Conservation (phyloP, 1,139 yeast species). For the Spathaspora sp. region DNA sequence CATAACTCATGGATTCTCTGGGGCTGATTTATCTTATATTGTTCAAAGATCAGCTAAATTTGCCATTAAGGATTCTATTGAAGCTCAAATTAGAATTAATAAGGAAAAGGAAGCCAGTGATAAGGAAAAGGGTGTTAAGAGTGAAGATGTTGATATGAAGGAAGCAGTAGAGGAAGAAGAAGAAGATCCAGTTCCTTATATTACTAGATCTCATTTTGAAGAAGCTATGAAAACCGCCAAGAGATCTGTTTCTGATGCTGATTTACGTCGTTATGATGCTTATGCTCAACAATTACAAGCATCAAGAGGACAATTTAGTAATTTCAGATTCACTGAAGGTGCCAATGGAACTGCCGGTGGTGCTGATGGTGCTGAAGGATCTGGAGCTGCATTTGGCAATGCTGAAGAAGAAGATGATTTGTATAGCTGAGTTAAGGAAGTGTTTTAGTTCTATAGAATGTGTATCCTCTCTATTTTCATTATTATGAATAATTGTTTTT, state of each 20-base stretch:
- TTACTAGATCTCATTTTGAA: constrained; percentile 90
- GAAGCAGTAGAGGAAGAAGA: constrained; percentile 49
- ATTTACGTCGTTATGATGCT: constrained; percentile 97
- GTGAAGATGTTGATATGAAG: constrained; percentile 66
- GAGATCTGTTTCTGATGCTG: constrained; percentile 95
- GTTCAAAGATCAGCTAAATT: constrained; percentile 98
- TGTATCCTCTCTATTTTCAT: neutral
- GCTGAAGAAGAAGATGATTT: constrained; percentile 94
- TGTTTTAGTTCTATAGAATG: neutral
- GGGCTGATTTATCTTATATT: constrained; percentile 97
- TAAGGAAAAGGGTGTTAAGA: constrained; percentile 41
- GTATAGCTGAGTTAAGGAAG: constrained; percentile 68
- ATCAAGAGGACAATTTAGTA: constrained; percentile 87
- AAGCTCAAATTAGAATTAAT: constrained; percentile 62
- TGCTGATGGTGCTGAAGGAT: constrained; percentile 14
- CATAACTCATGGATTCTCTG: constrained; percentile 94
- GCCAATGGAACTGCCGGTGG: constrained; percentile 37
- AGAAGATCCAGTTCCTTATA: constrained; percentile 93
- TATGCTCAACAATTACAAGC: constrained; percentile 96
- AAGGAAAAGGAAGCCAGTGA: constrained; percentile 47
- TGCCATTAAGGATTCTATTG: constrained; percentile 97
- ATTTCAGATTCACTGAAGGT: constrained; percentile 61
- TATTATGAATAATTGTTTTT: constrained; percentile 2
- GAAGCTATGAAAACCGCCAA: constrained; percentile 99
- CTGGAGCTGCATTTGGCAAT: constrained; percentile 50